Conservation (phyloP, 768 basidiomycete species). For the Leccinum subtestaceum region DNA sequence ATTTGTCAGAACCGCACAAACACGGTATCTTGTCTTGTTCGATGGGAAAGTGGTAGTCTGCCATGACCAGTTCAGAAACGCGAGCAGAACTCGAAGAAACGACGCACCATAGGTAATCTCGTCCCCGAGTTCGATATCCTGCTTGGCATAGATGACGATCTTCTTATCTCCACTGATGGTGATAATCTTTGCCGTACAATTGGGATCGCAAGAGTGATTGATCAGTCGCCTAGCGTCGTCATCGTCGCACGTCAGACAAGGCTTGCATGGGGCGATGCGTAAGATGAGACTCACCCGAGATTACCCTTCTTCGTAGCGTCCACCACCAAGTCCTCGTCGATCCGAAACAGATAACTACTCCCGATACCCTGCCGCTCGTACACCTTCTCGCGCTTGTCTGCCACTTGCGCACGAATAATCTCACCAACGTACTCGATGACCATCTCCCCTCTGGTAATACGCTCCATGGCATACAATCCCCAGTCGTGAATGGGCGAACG, state of each 20-base stretch:
- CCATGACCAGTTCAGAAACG: background rate
- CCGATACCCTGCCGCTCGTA: constrained; percentile 98
- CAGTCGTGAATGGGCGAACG: constrained; percentile 97
- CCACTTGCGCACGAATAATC: constrained; percentile 90
- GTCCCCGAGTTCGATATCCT: constrained; percentile 92
- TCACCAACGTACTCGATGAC: constrained; percentile 99
- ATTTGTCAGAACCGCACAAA: constrained; percentile 85
- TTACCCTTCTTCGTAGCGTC: constrained; percentile 99
- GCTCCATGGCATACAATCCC: constrained; percentile 98
- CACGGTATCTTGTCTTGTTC: constrained; percentile 98
- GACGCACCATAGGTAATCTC: constrained; percentile 95
- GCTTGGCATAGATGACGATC: constrained; percentile 99
- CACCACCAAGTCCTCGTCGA: constrained; percentile 96
- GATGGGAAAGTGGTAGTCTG: constrained; percentile 99
- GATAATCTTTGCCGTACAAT: constrained; percentile 88
- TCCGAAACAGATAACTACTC: constrained; percentile 95
- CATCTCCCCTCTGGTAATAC: constrained; percentile 92
- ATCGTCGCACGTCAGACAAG: constrained; percentile 9
- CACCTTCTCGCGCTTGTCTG: constrained; percentile 94
- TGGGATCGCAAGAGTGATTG: constrained; percentile 98
- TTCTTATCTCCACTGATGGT: constrained; percentile 92
- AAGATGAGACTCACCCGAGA: constrained; percentile 67
- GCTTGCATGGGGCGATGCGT: constrained; percentile 1
- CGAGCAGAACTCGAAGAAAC: background rate
- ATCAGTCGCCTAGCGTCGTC: constrained; percentile 73